Percentiles rank a stretch among this genome's conserved stretches.
Conservation (phyloP, 805 yeast species). For the Debaryomyces tyrocola region DNA sequence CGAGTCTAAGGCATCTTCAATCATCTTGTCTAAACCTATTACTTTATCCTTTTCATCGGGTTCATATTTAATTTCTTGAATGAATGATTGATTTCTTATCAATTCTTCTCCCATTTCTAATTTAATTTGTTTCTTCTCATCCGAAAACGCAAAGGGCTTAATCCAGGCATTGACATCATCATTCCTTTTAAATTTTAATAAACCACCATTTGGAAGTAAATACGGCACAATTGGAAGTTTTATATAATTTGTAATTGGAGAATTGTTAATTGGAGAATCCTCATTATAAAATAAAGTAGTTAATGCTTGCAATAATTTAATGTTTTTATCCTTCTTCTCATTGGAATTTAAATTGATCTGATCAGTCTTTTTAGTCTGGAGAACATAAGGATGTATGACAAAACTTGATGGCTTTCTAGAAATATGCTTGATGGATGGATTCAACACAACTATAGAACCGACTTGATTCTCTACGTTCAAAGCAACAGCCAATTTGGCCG, state of each 20-base stretch:
- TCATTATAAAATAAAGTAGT: constrained; percentile 16
- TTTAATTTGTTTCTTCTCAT: constrained; percentile 23
- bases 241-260: constrained; percentile 50
- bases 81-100: constrained; percentile 44
- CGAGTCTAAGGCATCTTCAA: constrained; percentile 39
- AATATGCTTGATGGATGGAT: constrained; percentile 40
- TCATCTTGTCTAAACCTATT: constrained; percentile 56
- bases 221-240: constrained; percentile 52
- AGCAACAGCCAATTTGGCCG: constrained; percentile 54
- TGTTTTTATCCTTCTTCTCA: constrained; percentile 27
- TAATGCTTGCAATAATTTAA: constrained; percentile 18
- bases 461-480: constrained; percentile 49
- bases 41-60: constrained; percentile 22
- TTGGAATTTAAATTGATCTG: constrained; percentile 26
- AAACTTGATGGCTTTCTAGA: constrained; percentile 39
- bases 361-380: constrained; percentile 36
- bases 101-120: constrained; percentile 55
- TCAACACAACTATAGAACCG: constrained; percentile 57
- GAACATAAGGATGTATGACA: constrained; percentile 55
- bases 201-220: constrained; percentile 59
- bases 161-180: constrained; percentile 48
- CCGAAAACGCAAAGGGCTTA: constrained; percentile 26
- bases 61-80: constrained; percentile 11
- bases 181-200: constrained; percentile 48
- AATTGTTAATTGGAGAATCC: constrained; percentile 16